A percentile compares a stretch with the other conserved stretches of the same genome.
phyloP scores from a whole-genome alignment of 2,329 filamentous ascomycete species.

The Fusarium sp. region DNA sequence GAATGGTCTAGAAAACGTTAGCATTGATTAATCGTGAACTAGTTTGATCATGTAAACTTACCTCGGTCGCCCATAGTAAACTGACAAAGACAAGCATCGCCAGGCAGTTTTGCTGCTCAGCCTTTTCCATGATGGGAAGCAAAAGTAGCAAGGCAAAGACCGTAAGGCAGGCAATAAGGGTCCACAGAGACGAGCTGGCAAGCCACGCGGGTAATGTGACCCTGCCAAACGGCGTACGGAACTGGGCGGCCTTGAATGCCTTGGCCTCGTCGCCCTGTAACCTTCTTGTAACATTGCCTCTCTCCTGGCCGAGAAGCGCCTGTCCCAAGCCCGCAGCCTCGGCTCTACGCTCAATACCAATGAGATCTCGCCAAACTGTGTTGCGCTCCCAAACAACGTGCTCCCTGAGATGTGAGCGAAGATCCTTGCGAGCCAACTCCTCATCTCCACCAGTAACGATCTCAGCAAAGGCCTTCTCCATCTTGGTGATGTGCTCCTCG shows the following conservation, averaged over 20 bases:
- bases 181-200: conserved; percentile 83
- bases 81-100: conserved; percentile 95
- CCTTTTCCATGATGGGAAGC: conserved; percentile 84
- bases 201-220: conserved; percentile 85
- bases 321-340: conserved; percentile 93
- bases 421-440: conserved; percentile 81
- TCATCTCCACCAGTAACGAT: conserved; percentile 87
- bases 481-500: conserved; percentile 77
- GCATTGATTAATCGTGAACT: neutral
- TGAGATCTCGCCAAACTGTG: conserved; percentile 99
- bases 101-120: conserved; percentile 95
- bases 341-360: conserved; percentile 94
- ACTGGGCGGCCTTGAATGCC: conserved; percentile 71
- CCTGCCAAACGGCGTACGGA: conserved; percentile 83
- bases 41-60: conserved; percentile 56
- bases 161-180: conserved; percentile 76
- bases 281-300: conserved; percentile 75
- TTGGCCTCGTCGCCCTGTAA: conserved; percentile 88
- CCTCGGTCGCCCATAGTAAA: conserved; percentile 95
- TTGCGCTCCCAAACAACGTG: conserved; percentile 99
- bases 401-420: conserved; percentile 91
- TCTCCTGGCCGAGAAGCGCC: conserved; percentile 82
- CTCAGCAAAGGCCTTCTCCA: conserved; percentile 85
- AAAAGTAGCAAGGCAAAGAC: conserved; percentile 82
- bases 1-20: conserved; percentile 76